A percentile compares a stretch with the other conserved stretches of the same genome.
These are phyloP conservation scores for Globisporangium yorkense DNA, from an alignment of 352 stramenopile genomes.

Conservation along the genomic window DNA sequence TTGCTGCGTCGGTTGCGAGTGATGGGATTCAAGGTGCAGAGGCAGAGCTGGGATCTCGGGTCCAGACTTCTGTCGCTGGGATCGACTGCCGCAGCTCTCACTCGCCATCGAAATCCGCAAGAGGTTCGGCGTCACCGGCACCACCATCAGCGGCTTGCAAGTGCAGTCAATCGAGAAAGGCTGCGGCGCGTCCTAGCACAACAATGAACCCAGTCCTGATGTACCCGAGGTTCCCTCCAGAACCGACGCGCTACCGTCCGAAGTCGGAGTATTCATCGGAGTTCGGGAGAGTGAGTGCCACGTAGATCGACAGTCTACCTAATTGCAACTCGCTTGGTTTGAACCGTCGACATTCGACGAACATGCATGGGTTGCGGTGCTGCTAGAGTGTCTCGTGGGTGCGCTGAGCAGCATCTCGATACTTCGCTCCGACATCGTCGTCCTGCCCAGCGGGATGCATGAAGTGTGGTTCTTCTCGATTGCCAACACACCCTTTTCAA, in stretches of 20 bases:
- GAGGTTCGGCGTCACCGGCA: background rate
- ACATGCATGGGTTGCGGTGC: background rate
- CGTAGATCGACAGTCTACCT: background rate
- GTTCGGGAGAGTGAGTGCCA: conserved; percentile 12
- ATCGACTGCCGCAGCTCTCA: background rate
- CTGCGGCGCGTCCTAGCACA: background rate
- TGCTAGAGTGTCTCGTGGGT: conserved; percentile 3
- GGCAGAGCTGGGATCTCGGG: background rate
- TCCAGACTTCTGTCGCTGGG: background rate
- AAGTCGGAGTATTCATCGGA: conserved; percentile 35
- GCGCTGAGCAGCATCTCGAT: conserved; percentile 2
- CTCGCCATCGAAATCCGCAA: background rate
- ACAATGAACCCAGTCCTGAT: conserved; percentile 42
- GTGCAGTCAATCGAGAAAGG: background rate
- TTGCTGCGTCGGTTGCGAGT: background rate
- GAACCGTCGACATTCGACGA: background rate
- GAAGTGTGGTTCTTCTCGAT: conserved; percentile 27
- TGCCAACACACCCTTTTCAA: conserved; percentile 12
- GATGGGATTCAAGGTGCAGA: background rate
- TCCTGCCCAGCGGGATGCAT: conserved; percentile 16
- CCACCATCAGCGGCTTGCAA: background rate
- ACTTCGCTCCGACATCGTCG: conserved; percentile 21
- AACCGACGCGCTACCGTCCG: conserved; percentile 29
- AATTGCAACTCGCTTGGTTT: too few species aligned
- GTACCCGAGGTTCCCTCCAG: conserved; percentile 40